Base-by-base conservation (phyloP, 192 early-diverging fungal genomes). In the Geranomyces michiganensis region DNA sequence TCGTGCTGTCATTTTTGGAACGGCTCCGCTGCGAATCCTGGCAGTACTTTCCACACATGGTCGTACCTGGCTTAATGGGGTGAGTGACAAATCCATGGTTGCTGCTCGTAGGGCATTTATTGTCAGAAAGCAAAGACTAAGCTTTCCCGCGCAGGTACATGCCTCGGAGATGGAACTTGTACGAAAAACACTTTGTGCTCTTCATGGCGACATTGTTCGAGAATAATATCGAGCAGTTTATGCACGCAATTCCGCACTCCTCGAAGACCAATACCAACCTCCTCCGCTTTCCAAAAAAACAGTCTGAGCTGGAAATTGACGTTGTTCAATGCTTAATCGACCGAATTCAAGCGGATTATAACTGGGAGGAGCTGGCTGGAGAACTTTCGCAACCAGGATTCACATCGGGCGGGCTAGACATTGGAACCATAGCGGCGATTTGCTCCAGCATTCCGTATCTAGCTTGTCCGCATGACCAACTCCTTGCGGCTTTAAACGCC, bases 31-130 rank as follows among this genome's bases (percentile, higher is more conserved):
- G 84, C 17, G 62, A 90, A 15, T 82, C 84, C 48, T 90, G 92
- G 88, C 68, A 78, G 32, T 87, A 93, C 61, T 92, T 87, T 71
- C 87, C 87, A 22, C 88, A 90, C 68, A 85, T 94, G 48, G 76
- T 92, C 62, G 75, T 93, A 24, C 92, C 93, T 15, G 82, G 90
- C 63, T 76, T 93, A 47, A 76, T 91, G 30, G 71, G 63, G 77
- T 84, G 76, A 62, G 46, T n/a, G n/a, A n/a, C n/a, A n/a, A n/a
- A n/a, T n/a, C 47, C 61, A 44, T 22, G 12, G n/a, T n/a, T 47
- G 17, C 68, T 48, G 65, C 68, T 32, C 12, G 48, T 41, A 30
- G 33, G 30, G 19, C 21, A 22, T 13, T 30, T 41, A 21, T 65
- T 19, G 31, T n/a, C 49, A 4, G 22, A 9, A 47, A 27, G 7